A percentile compares a stretch with the other conserved stretches of the same genome.
Conservation (phyloP, 176 grass and related monocot genomes). For the Neostapfia colusana region DNA sequence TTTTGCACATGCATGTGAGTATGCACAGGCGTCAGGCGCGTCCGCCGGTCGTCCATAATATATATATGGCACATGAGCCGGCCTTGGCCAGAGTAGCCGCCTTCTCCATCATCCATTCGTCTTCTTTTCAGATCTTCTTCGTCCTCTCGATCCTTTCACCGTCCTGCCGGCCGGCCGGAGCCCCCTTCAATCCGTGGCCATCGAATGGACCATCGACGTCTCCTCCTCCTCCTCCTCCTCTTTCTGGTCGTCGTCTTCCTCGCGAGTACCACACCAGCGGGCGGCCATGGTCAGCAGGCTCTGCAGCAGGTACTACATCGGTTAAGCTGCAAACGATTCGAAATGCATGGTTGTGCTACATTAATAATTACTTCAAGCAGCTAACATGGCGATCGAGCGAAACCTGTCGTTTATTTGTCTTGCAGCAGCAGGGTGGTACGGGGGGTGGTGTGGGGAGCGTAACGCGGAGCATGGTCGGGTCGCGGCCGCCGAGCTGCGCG, state of each 20-base stretch:
- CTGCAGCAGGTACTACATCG: not conserved
- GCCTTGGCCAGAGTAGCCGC: not conserved
- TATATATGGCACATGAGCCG: not conserved
- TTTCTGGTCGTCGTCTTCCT: not conserved
- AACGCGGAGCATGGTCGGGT: slow-evolving; percentile 17
- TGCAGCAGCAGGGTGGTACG: not conserved
- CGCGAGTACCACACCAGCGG: not conserved
- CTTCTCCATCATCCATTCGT: not conserved
- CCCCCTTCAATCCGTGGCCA: not conserved
- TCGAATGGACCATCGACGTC: slow-evolving; percentile 16
- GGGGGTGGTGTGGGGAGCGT: not conserved
- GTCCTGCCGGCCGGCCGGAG: too few species aligned
- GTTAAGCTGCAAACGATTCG: not conserved
- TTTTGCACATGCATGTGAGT: not conserved
- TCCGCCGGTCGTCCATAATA: too few species aligned
- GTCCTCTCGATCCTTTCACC: not conserved
- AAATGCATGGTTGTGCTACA: too few species aligned
- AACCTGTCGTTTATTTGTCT: not conserved
- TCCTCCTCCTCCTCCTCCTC: not conserved
- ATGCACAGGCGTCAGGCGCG: not conserved
- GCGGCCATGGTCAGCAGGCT: not conserved
- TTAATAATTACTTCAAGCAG: not conserved
- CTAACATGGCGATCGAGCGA: not conserved
- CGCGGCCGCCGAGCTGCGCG: slow-evolving; percentile 51
- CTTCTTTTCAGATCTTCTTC: not conserved